Conservation (phyloP, 306 rosid genomes). For the Medicago truncatula region MtrunA17r5.0-ANR NC_053049.1:14617001-14617500, state of each 20-base stretch:
- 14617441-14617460: constrained; percentile 94
- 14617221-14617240: constrained; percentile 91
- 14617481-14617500: constrained; percentile 92
- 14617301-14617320: constrained; percentile 88
- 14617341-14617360: constrained; percentile 76
- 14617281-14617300: constrained; percentile 82
- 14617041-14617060: neutral
- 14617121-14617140: too few relatives aligned
- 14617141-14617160: constrained; percentile 2
- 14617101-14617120: too few relatives aligned
- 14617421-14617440: constrained; percentile 40
- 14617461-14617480: constrained; percentile 85
- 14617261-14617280: constrained; percentile 94
- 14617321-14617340: constrained; percentile 91
- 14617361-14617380: constrained; percentile 11
- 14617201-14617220: constrained; percentile 45
- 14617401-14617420: constrained; percentile 8
- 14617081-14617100: too few relatives aligned
- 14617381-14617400: constrained; percentile 1
- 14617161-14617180: constrained; percentile 14
- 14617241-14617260: constrained; percentile 90
- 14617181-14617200: neutral
- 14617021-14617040: neutral
- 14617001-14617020: too few relatives aligned
- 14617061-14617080: neutral